phyloP scores from a whole-genome alignment of 2,329 filamentous ascomycete species.

The Fusarium pseudoanthophilum region DNA sequence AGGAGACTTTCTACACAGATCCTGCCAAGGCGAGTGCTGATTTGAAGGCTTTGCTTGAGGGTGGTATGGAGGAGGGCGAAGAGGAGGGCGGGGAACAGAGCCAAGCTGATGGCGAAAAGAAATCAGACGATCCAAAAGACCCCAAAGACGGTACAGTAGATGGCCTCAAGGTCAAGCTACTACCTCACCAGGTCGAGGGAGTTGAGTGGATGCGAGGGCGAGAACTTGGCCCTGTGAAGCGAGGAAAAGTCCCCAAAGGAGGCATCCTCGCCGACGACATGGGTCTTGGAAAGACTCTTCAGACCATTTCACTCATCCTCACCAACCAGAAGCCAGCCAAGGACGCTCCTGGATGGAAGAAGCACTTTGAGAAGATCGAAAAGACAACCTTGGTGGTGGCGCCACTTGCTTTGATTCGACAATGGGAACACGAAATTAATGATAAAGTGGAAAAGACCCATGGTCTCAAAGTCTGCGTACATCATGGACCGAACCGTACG shows the following conservation, averaged over 20 bases:
- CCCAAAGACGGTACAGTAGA: slow-evolving; percentile 68
- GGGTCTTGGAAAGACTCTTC: slow-evolving; percentile 96
- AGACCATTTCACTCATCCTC: slow-evolving; percentile 89
- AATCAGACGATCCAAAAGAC: slow-evolving; percentile 42
- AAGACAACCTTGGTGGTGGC: slow-evolving; percentile 92
- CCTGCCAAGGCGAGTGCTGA: slow-evolving; percentile 78
- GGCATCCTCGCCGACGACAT: slow-evolving; percentile 97
- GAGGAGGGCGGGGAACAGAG: slow-evolving; percentile 52
- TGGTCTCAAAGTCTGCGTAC: slow-evolving; percentile 82
- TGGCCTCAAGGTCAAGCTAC: slow-evolving; percentile 85
- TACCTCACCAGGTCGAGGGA: slow-evolving; percentile 94
- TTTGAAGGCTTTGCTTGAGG: slow-evolving; percentile 84
- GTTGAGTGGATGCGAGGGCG: slow-evolving; percentile 95
- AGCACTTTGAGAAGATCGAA: slow-evolving; percentile 74
- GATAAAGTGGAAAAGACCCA: slow-evolving; percentile 79
- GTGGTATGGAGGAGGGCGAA: slow-evolving; percentile 79
- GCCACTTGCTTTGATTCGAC: slow-evolving; percentile 91
- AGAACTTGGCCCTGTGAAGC: slow-evolving; percentile 86
- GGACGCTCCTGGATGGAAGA: slow-evolving; percentile 70
- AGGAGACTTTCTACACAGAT: slow-evolving; percentile 73
- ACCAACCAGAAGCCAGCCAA: slow-evolving; percentile 77
- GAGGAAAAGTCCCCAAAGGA: slow-evolving; percentile 84
- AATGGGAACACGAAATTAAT: slow-evolving; percentile 95
- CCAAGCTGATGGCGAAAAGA: slow-evolving; percentile 37
- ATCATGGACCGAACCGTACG: slow-evolving; percentile 87